Evolutionary conservation across 352 stramenopile species (phyloP), one percentile per base, ranked within the genome.

Genomic region (Phytophthora pinifolia): DNA sequence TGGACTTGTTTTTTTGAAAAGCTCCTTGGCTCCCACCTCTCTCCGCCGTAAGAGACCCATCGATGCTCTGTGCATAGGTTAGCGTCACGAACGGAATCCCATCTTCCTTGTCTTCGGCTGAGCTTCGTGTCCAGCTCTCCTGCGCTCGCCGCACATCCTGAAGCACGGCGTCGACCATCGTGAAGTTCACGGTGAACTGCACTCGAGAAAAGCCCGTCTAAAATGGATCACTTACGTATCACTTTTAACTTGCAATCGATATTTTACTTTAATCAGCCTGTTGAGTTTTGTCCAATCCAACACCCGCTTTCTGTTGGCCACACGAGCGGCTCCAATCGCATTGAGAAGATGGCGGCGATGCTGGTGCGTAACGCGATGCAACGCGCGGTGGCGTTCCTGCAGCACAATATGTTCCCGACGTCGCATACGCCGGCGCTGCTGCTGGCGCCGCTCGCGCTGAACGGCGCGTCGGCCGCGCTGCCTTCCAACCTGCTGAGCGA

Each of bases 51-150:
- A 97, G 82, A 4, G 77, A 94, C 1, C 88, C 88, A 45, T 97
- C 88, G 9, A 97, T 83, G 50, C 88, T 97, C 53, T 97, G 88
- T 34, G 88, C 88, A 49, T 96, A 97, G 9, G 86, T 94, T 14
- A 96, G 61, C 33, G 88, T 96, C 35, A 96, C 55, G 25, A 84
- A 79, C 3, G 83, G 78, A 36, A 69, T 37, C 17, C 13, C 20
- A 0, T 34, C 7, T 2, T 35, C 12, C 1, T 47, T 31, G 6
- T 54, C 22, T 9, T 53, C n/a, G 15, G 9, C 42, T n/a, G 32
- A 39, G 31, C n/a, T n/a, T n/a, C n/a, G n/a, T n/a, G n/a, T n/a
- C n/a, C n/a, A n/a, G n/a, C n/a, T n/a, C n/a, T n/a, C n/a, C n/a
- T n/a, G n/a, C n/a, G n/a, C n/a, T n/a, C n/a, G n/a, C n/a, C n/a